phyloP scores from a whole-genome alignment of 192 early-diverging fungal genomes.

The Geosiphon pyriformis region DNA sequence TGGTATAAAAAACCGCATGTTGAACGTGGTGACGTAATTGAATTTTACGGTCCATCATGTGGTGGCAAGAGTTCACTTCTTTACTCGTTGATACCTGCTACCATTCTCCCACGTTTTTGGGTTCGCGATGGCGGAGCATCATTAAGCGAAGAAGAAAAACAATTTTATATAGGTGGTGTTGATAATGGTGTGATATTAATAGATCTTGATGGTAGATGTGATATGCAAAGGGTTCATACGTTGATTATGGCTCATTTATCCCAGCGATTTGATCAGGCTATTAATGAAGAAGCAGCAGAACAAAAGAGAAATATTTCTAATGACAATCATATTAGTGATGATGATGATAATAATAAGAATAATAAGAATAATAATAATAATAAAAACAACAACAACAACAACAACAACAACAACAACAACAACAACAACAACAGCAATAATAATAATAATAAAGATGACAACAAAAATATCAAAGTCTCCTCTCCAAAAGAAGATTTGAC shows the following conservation, averaged over 20 bases:
- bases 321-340: neutral
- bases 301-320: no score
- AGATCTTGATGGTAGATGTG: conserved; percentile 19
- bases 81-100: conserved; percentile 5
- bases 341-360: no score
- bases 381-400: neutral
- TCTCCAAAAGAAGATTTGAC: no score
- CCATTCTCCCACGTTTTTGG: conserved; percentile 18
- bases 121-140: neutral
- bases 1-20: neutral
- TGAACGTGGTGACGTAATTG: conserved; percentile 15
- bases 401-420: neutral
- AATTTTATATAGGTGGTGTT: conserved; percentile 4
- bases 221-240: conserved; percentile 11
- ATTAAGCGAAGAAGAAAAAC: neutral
- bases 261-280: neutral
- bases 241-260: conserved; percentile 11
- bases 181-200: conserved; percentile 20
- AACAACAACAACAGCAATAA: neutral
- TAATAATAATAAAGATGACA: neutral
- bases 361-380: no score
- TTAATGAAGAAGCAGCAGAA: conserved; percentile 3
- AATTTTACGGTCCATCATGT: conserved; percentile 20
- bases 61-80: conserved; percentile 19
- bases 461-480: neutral